Evolutionary conservation across 1,139 yeast genomes (phyloP).

Genomic region (Protomyces gravidus): DNA sequence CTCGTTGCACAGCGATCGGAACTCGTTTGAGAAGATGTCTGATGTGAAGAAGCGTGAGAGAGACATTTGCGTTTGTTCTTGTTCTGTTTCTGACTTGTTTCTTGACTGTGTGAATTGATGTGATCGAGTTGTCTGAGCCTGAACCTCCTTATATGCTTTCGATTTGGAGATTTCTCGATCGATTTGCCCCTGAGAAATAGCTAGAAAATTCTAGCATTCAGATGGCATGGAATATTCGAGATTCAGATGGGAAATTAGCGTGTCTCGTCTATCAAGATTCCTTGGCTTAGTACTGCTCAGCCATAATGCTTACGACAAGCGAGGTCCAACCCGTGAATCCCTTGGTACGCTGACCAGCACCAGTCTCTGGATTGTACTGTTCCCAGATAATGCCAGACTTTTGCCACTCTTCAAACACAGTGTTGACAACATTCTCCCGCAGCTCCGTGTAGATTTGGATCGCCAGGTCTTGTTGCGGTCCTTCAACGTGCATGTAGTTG

Average conservation of each 20-base stretch:
- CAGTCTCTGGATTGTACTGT: constrained; percentile 75
- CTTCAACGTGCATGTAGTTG: constrained; percentile 34
- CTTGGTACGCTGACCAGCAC: constrained; percentile 74
- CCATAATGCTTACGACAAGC: constrained; percentile 71
- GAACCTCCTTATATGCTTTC: neutral
- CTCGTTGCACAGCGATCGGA: constrained; percentile 10
- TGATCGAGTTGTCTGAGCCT: neutral
- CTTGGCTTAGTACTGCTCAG: constrained; percentile 29
- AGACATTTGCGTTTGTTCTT: neutral
- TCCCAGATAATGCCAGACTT: constrained; percentile 78
- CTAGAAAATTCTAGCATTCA: too few species aligned
- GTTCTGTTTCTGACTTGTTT: too few species aligned
- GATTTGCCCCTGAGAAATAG: too few species aligned
- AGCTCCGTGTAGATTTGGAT: constrained; percentile 53
- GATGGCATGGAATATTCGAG: neutral
- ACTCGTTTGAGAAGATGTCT: constrained; percentile 19
- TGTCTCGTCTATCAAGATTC: neutral
- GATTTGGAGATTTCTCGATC: too few species aligned
- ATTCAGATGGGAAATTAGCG: neutral
- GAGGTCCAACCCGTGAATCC: constrained; percentile 96
- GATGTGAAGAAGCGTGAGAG: neutral
- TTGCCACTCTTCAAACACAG: constrained; percentile 64
- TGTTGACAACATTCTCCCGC: constrained; percentile 62
- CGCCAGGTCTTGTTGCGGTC: constrained; percentile 43
- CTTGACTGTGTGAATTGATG: too few species aligned